Conservation (phyloP, 2,329 filamentous ascomycete genomes). For the Pseudogymnoascus sp. region DNA sequence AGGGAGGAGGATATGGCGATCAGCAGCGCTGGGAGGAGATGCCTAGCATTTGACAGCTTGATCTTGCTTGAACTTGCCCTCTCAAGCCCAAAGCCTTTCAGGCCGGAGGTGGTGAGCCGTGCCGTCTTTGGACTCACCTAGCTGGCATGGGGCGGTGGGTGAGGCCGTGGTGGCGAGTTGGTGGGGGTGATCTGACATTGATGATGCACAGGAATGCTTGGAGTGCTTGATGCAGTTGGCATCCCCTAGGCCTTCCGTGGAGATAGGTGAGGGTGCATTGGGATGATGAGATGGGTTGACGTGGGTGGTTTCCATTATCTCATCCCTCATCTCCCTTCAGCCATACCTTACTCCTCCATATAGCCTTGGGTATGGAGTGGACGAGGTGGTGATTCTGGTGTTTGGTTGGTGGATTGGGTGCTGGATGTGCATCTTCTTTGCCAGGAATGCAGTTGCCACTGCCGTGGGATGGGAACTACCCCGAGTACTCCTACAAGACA, state of each 20-base stretch:
- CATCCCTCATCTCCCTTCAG: neutral
- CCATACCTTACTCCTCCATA: neutral
- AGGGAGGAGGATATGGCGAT: neutral
- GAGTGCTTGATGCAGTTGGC: neutral
- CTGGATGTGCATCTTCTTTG: neutral
- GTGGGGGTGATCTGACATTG: neutral
- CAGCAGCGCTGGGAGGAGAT: neutral
- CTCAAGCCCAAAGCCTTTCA: neutral
- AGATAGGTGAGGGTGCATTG: neutral
- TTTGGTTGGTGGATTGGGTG: neutral
- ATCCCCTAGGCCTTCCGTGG: neutral
- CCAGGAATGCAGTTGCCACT: neutral
- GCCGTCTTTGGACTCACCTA: neutral
- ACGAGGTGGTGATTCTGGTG: neutral
- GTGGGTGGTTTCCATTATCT: neutral
- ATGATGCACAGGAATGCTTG: neutral
- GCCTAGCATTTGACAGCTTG: neutral
- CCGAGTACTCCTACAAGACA: neutral
- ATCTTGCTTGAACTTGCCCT: neutral
- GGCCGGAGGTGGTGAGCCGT: neutral
- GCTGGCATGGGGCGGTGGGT: neutral
- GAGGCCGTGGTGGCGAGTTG: neutral
- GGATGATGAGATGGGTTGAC: neutral
- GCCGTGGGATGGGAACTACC: neutral
- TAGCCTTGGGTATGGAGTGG: neutral